Conservation (phyloP, 2,329 filamentous ascomycete genomes). For the Thelonectria rubi region DNA sequence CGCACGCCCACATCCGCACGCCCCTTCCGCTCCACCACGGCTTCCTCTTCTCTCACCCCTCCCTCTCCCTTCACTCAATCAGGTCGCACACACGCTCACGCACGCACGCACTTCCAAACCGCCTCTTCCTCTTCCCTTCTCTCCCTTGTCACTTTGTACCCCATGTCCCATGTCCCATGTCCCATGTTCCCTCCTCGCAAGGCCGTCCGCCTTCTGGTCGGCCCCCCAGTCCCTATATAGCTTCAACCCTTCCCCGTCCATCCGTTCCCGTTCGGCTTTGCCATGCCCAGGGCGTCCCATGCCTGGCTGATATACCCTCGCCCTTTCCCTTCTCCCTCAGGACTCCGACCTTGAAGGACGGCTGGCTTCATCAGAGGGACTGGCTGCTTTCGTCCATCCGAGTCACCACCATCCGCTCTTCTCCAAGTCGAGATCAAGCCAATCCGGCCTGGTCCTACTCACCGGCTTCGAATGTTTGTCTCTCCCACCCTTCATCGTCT, state of each 20-base stretch:
- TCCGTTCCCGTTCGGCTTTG: slow-evolving; percentile 31
- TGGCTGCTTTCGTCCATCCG: neutral
- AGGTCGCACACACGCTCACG: too few relatives aligned
- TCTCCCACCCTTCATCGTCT: slow-evolving; percentile 6
- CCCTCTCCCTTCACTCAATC: neutral
- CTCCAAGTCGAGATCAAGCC: slow-evolving; percentile 20
- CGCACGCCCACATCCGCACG: neutral
- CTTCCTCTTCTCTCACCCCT: neutral
- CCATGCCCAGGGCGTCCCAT: slow-evolving; percentile 37
- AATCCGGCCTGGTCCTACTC: slow-evolving; percentile 22
- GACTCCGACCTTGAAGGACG: slow-evolving; percentile 28
- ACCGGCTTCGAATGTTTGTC: slow-evolving; percentile 33
- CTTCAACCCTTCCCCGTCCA: slow-evolving; percentile 37
- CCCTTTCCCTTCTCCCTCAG: slow-evolving; percentile 18
- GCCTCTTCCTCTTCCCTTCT: neutral
- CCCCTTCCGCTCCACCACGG: neutral
- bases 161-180: slow-evolving; percentile 11
- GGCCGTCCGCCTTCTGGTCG: neutral
- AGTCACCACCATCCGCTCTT: slow-evolving; percentile 2
- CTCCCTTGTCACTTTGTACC: neutral
- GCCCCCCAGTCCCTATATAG: slow-evolving; percentile 43
- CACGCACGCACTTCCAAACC: too few relatives aligned
- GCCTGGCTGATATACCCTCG: slow-evolving; percentile 36
- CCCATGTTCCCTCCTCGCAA: slow-evolving; percentile 14
- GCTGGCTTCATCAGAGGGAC: slow-evolving; percentile 23